Percentiles rank a stretch among this genome's conserved stretches.
Evolutionary conservation across 495 filamentous ascomycete genomes (phyloP).

Genomic region (Daldinia bambusicola): DNA sequence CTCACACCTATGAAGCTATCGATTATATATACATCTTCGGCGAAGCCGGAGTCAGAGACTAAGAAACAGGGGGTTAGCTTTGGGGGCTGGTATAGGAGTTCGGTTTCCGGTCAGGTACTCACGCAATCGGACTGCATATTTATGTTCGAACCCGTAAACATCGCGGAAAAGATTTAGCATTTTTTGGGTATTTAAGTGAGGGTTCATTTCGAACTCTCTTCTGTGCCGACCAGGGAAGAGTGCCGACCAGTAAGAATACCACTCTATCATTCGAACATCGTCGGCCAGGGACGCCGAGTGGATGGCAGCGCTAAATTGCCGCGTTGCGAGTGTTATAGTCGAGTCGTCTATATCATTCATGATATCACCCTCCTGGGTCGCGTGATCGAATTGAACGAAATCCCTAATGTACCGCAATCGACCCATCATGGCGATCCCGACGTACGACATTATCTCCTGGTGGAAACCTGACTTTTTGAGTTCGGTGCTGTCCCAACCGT

Average conservation of each 20-base stretch:
- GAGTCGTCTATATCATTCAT: not conserved
- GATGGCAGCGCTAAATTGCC: not conserved
- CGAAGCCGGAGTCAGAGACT: not conserved
- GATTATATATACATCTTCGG: not conserved
- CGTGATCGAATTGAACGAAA: not conserved
- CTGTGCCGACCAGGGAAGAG: not conserved
- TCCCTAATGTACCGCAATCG: not conserved
- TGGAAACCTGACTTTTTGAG: not conserved
- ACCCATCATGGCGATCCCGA: not conserved
- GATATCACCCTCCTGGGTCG: too few species aligned
- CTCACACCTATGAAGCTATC: not conserved
- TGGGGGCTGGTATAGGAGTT: not conserved
- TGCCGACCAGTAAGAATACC: not conserved
- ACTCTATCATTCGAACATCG: not conserved
- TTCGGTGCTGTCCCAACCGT: not conserved
- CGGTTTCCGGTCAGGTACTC: not conserved
- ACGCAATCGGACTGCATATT: not conserved
- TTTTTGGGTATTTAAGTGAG: not conserved
- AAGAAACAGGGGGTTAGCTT: not conserved
- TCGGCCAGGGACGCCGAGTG: not conserved
- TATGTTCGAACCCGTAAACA: not conserved
- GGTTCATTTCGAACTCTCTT: not conserved
- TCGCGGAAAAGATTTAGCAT: not conserved
- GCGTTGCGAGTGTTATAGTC: not conserved
- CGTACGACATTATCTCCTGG: not conserved